Evolutionary conservation across 345 rosid species (phyloP).

Genomic region (Eucalyptus rudis): DNA sequence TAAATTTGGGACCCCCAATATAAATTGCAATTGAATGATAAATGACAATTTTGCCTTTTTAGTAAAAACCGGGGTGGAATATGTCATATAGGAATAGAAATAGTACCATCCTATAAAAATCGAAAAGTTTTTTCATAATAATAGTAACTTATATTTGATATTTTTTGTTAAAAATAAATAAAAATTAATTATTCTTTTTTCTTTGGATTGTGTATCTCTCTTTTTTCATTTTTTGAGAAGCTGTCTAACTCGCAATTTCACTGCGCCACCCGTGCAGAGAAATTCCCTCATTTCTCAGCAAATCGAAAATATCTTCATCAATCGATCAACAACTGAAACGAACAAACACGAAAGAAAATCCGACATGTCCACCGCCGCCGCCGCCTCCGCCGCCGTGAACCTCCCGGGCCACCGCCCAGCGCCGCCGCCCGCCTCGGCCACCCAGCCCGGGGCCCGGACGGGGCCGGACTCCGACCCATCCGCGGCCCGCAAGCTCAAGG

Average conservation of each 20-base stretch:
- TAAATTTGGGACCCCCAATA: no score
- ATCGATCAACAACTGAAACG: background rate
- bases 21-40: no score
- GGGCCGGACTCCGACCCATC: constrained; percentile 11
- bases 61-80: no score
- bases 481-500: constrained; percentile 31
- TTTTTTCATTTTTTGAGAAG: background rate
- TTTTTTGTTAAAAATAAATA: no score
- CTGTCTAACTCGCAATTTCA: background rate
- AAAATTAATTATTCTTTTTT: background rate
- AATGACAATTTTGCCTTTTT: no score
- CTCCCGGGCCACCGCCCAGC: constrained; percentile 12
- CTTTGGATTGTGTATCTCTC: background rate
- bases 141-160: background rate
- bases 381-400: constrained; percentile 16
- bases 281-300: background rate
- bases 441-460: background rate
- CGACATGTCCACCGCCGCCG: background rate
- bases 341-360: background rate
- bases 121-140: no score
- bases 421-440: background rate
- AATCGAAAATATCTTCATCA: background rate
- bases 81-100: no score
- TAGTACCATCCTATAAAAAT: no score
- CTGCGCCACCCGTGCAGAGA: background rate